phyloP scores from a whole-genome alignment of 371 early-diverging fungal species.

The Furculomyces boomerangus region DNA sequence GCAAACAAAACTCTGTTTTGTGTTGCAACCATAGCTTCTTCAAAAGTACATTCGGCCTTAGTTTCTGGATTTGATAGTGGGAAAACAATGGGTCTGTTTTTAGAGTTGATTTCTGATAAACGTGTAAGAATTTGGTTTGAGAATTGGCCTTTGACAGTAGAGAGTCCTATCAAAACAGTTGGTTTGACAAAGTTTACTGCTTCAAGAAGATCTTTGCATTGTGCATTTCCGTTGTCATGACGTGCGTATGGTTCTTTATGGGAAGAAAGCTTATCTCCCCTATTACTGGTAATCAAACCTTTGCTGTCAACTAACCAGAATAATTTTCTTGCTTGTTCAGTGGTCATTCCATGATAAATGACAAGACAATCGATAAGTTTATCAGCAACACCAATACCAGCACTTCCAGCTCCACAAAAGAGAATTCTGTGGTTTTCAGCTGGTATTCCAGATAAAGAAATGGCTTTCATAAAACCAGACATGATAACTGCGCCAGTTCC shows the following conservation, averaged over 20 bases:
- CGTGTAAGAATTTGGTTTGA: conserved; percentile 33
- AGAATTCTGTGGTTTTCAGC: conserved; percentile 63
- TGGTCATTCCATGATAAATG: conserved; percentile 37
- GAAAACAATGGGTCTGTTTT: conserved; percentile 64
- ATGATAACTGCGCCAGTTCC: conserved; percentile 88
- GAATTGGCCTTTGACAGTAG: conserved; percentile 55
- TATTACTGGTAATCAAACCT: conserved; percentile 60
- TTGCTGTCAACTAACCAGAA: conserved; percentile 79
- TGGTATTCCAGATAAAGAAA: conserved; percentile 29
- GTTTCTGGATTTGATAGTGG: conserved; percentile 78
- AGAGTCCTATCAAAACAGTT: conserved; percentile 68
- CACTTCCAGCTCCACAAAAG: conserved; percentile 76
- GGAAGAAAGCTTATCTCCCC: conserved; percentile 61
- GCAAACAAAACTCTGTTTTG: conserved; percentile 72
- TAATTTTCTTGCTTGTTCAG: conserved; percentile 48
- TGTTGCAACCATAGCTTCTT: conserved; percentile 62
- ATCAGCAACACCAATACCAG: conserved; percentile 78
- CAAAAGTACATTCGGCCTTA: conserved; percentile 83
- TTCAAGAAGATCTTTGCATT: conserved; percentile 44
- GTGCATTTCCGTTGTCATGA: conserved; percentile 47
- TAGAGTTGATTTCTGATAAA: conserved; percentile 52
- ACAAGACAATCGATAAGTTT: conserved; percentile 60
- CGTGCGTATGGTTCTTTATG: conserved; percentile 73
- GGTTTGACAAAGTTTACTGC: conserved; percentile 58
- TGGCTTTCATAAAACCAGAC: conserved; percentile 77